Base-by-base conservation (phyloP, 768 basidiomycete species). In the Lenzites betulinus region DNA sequence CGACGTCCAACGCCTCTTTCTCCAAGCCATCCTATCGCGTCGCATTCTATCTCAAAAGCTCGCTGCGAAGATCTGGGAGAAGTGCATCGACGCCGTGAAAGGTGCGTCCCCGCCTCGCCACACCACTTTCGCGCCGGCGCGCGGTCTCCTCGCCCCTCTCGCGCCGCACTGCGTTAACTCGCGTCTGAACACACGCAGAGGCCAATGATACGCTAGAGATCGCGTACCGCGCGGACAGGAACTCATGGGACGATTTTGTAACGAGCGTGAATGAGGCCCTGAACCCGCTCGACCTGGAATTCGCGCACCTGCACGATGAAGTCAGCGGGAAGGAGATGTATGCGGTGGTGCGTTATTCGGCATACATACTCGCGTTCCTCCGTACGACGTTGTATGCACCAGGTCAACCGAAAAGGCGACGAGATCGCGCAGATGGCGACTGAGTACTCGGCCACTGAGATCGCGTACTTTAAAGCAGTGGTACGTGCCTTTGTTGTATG, bases 381-480 rank as follows among this genome's bases (percentile, higher is more conserved):
- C 6, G 16, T 22, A 35, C 18, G 18, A 48, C 13, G 48, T 4
- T 8, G 20, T 22, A 41, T 47, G 4, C 36, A 9, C 38, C 55
- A 95, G 93, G 86, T 92, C 46, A 96, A 95, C 69, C 77, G 81
- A 9, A 90, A 86, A 62, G 87, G 85, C 18, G 93, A 95, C 67
- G 87, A 87, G 54, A 80, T 94, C 35, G 89, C 93, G 0, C 92
- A 93, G 69, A 74, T 91, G 70, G 93, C 93, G 3, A 93, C 92
- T 0, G 90, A 92, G 41, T 96, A 94, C 68, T 82, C 81, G 1
- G 77, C 91, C 0, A 75, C 77, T 33, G 93, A 96, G 73, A 93
- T 95, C 52, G 79, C 85, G 0, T 95, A 85, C 75, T 95, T 94
- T 80, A 93, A 88, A 75, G 85, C 85, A 4, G 77, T 95, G 60